Evolutionary conservation across 176 grass and related monocot genomes (phyloP), one percentile per base, ranked within the genome.

Genomic region (Cenchrus purpureus): DNA sequence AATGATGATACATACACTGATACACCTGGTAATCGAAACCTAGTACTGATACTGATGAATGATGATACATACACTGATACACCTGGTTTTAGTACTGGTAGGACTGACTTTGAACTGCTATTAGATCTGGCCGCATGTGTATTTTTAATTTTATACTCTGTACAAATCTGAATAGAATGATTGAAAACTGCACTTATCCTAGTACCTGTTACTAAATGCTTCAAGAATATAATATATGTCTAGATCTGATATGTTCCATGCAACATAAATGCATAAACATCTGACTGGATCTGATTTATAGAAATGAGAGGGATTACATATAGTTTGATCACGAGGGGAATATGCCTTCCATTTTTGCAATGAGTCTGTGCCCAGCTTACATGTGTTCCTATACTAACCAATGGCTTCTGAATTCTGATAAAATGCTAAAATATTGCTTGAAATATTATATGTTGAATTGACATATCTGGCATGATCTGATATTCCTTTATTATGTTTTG

Each of bases 21-120:
- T 25, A 25, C 22, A 25, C 22, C 22, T 25, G 22, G 22, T 25
- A 25, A 25, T 63, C 37, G 37, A 40, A 40, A 40, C 72, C 72
- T 80, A 68, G 68, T 68, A 84, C 67, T 75, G 80, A 67, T 79
- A 73, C 29, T 82, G 25, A 67, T 79, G 58, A 20, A 19, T 32
- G 31, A 32, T 32, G 31, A 32, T 32, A 32, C 31, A 32, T 32
- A 32, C 31, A 32, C 31, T 59, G 19, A 59, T 56, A 17, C 13
- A 15, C 29, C 31, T 57, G 31, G 7, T 68, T 34, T 59, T 80
- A 16, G 19, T 59, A 59, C 8, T 8, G 56, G 56, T 57, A 31
- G 29, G 17, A 52, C 42, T 66, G 79, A 60, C 11, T 59, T 28
- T 45, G 52, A 64, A 67, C 61, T 44, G 79, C 42, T 73, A 32